Evolutionary conservation across 2,329 filamentous ascomycete species (phyloP).

Genomic region (Coniella vitis): DNA sequence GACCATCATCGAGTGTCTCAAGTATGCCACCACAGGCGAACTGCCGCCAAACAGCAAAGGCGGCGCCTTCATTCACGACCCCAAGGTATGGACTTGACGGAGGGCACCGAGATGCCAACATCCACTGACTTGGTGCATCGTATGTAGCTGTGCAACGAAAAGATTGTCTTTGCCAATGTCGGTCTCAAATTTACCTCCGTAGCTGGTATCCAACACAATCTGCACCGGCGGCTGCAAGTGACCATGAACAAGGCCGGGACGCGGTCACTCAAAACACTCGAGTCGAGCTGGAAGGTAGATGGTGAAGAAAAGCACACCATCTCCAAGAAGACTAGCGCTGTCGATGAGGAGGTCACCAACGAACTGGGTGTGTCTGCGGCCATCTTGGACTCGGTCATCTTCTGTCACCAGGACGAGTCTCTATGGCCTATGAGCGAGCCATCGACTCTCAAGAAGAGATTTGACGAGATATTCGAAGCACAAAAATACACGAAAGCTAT

Average conservation of each 20-base stretch:
- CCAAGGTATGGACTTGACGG: conserved; percentile 52
- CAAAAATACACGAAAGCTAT: conserved; percentile 96
- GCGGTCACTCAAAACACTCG: conserved; percentile 74
- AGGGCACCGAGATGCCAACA: neutral
- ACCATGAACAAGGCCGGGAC: conserved; percentile 71
- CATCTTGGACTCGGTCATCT: conserved; percentile 90
- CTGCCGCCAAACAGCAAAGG: conserved; percentile 85
- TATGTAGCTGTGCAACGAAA: conserved; percentile 71
- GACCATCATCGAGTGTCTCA: conserved; percentile 97
- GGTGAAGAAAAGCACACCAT: conserved; percentile 73
- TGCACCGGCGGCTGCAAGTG: conserved; percentile 77
- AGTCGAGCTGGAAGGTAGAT: conserved; percentile 72
- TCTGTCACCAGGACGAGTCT: conserved; percentile 97
- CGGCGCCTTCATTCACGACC: conserved; percentile 93
- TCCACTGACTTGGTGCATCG: neutral
- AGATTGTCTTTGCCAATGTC: conserved; percentile 84
- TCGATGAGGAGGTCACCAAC: conserved; percentile 77
- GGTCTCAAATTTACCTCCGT: conserved; percentile 81
- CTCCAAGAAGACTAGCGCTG: conserved; percentile 72
- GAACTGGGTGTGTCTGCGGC: conserved; percentile 85
- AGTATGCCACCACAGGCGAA: conserved; percentile 93
- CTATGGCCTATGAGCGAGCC: conserved; percentile 95
- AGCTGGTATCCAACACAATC: conserved; percentile 71
- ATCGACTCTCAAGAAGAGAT: conserved; percentile 77
- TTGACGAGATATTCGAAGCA: conserved; percentile 97